Percentiles rank a stretch among this genome's conserved stretches.
Evolutionary conservation across 345 rosid genomes (phyloP).

Genomic region (Corchorus olitorius): DNA sequence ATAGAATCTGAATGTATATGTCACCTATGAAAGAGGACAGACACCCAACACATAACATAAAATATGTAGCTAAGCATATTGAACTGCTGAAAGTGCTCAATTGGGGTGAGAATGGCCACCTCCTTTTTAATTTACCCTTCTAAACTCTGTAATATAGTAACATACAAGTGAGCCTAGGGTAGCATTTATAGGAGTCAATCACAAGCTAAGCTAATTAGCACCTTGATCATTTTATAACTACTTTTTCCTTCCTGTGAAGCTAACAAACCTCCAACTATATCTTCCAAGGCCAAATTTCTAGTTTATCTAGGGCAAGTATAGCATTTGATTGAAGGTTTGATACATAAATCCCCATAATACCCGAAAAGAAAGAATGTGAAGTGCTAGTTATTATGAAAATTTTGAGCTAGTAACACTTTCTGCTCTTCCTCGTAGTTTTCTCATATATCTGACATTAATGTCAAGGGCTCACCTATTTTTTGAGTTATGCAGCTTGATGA

Average conservation of each 20-base stretch:
- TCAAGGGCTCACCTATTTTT: background rate
- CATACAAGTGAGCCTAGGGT: background rate
- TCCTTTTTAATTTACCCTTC: background rate
- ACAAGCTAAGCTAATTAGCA: background rate
- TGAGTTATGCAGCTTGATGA: constrained; percentile 70
- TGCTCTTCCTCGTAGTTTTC: background rate
- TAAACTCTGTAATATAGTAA: background rate
- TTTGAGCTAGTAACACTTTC: background rate
- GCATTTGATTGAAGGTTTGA: background rate
- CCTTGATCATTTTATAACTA: background rate
- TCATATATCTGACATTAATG: background rate
- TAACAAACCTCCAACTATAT: background rate
- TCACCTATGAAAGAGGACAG: background rate
- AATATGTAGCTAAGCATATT: background rate
- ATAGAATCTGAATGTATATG: background rate
- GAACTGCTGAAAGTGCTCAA: background rate
- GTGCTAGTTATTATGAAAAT: background rate
- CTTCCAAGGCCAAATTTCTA: background rate
- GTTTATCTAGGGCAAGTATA: background rate
- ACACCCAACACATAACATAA: background rate
- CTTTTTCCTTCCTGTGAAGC: background rate
- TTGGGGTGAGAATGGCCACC: background rate
- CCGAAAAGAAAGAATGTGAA: background rate
- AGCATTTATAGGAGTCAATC: background rate
- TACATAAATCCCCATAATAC: background rate